Percentiles rank a stretch among this genome's conserved stretches.
These are phyloP conservation scores for Nasturtium officinale DNA, from an alignment of 345 rosid species.

Conservation along the genomic window DNA sequence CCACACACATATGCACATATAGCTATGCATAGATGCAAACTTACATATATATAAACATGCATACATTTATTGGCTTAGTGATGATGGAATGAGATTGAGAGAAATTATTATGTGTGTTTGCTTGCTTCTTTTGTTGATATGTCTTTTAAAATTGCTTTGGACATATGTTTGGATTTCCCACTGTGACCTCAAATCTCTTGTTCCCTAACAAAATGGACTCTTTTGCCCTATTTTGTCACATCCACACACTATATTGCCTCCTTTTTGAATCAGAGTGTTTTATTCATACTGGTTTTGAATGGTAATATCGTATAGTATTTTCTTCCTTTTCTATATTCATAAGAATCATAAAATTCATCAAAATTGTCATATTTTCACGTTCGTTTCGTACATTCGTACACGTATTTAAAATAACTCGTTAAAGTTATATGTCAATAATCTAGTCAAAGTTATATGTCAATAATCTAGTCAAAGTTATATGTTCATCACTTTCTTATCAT, in stretches of 20 bases:
- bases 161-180: slow-evolving; percentile 32
- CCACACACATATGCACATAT: slow-evolving; percentile 18
- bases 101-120: slow-evolving; percentile 15
- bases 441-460: no score
- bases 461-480: no score
- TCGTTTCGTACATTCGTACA: no score
- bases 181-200: slow-evolving; percentile 31
- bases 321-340: background rate
- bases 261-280: background rate
- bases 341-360: background rate
- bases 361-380: background rate
- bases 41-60: no score
- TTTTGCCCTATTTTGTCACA: slow-evolving; percentile 26
- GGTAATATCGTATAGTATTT: background rate
- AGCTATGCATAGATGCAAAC: background rate
- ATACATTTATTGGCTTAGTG: slow-evolving; percentile 8
- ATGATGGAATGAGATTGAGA: slow-evolving; percentile 27
- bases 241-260: slow-evolving; percentile 15
- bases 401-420: background rate
- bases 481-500: no score
- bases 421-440: background rate
- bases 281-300: background rate
- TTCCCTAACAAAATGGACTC: slow-evolving; percentile 30
- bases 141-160: slow-evolving; percentile 26
- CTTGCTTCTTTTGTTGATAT: slow-evolving; percentile 32